These are phyloP conservation scores for Cucurbitaria berberidis DNA, from an alignment of 2,329 filamentous ascomycete genomes.

Conservation along the genomic window DNA sequence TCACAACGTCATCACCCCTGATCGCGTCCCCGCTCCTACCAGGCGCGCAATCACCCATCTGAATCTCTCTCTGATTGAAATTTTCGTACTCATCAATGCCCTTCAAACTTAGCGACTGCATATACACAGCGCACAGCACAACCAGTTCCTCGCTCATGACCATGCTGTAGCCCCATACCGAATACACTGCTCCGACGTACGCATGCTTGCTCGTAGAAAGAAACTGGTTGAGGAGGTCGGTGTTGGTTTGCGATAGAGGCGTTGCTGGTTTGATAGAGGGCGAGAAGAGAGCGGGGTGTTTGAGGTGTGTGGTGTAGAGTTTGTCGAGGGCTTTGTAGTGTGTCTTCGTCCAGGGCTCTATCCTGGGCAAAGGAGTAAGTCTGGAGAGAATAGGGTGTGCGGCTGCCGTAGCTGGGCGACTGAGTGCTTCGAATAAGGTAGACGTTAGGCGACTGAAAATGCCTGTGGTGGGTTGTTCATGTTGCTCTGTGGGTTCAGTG, in stretches of 20 bases:
- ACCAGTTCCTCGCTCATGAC: slow-evolving; percentile 40
- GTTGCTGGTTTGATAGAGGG: slow-evolving; percentile 25
- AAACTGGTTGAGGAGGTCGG: slow-evolving; percentile 35
- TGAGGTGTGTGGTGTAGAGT: slow-evolving; percentile 43
- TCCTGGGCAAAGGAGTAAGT: slow-evolving; percentile 38
- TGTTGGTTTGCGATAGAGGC: slow-evolving; percentile 36
- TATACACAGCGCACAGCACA: slow-evolving; percentile 44
- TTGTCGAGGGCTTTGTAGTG: slow-evolving; percentile 49
- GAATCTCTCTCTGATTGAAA: slow-evolving; percentile 29
- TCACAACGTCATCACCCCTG: slow-evolving; percentile 33
- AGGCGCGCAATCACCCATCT: slow-evolving; percentile 38
- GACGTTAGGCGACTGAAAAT: slow-evolving; percentile 30
- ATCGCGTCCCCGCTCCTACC: slow-evolving; percentile 31
- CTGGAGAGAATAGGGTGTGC: slow-evolving; percentile 36
- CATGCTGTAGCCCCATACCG: slow-evolving; percentile 46
- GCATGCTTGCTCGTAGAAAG: slow-evolving; percentile 24
- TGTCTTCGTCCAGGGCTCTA: slow-evolving; percentile 50
- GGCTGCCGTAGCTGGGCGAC: slow-evolving; percentile 14
- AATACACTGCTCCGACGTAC: slow-evolving; percentile 37
- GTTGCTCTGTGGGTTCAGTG: slow-evolving; percentile 7
- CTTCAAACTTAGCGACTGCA: slow-evolving; percentile 38
- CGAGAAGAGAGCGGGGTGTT: slow-evolving; percentile 40
- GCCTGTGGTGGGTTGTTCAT: slow-evolving; percentile 15
- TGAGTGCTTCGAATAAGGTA: slow-evolving; percentile 11
- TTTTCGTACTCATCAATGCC: slow-evolving; percentile 35